Percentiles rank a stretch among this genome's conserved stretches.
These are phyloP conservation scores for Pleurotus tuber-regium DNA, from an alignment of 768 basidiomycete species.

Conservation along the genomic window DNA sequence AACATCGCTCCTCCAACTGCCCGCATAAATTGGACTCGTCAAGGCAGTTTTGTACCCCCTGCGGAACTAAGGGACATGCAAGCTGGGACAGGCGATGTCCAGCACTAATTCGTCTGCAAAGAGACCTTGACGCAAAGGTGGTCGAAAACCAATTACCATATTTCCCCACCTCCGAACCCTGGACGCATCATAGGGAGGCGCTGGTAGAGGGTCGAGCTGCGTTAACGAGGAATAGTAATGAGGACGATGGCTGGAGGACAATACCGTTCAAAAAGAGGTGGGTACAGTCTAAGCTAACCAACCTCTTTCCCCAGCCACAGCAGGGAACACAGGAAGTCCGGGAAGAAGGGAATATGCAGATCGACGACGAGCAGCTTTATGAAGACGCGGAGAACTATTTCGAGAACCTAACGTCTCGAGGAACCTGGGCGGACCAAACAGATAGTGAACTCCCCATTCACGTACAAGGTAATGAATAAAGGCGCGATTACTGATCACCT, in stretches of 20 bases:
- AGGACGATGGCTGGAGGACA: background rate
- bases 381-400: too few relatives aligned
- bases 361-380: background rate
- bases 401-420: background rate
- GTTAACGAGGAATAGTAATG: background rate
- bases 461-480: background rate
- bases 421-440: background rate
- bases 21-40: too few relatives aligned
- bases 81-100: background rate
- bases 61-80: background rate
- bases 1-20: too few relatives aligned
- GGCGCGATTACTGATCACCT: constrained; percentile 7
- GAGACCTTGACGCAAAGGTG: background rate
- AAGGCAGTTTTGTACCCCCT: background rate
- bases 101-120: background rate
- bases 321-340: background rate
- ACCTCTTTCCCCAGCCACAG: background rate
- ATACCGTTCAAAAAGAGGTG: background rate
- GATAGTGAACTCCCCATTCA: background rate
- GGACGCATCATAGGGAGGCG: background rate
- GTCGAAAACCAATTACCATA: background rate
- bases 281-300: background rate
- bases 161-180: background rate
- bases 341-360: background rate
- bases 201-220: background rate